Base-by-base conservation (phyloP, 2,329 filamentous ascomycete genomes). In the Thermomyces lanuginosus region DNA sequence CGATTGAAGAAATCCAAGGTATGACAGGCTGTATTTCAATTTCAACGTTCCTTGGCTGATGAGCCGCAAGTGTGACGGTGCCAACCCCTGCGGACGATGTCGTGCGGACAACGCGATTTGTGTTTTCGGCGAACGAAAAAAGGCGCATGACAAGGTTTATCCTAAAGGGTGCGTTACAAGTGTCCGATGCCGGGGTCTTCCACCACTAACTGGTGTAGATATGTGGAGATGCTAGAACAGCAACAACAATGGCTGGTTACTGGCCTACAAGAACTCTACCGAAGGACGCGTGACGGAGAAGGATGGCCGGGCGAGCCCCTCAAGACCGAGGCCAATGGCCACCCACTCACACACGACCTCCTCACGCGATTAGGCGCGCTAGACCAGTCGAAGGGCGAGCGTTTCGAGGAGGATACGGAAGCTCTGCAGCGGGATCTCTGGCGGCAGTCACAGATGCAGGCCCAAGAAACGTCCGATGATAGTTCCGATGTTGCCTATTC, bases 1-100 rank as follows among this genome's bases (percentile, higher is more conserved):
- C 60, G 70, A 24, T 40, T 73, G 31, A 75, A 75, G 51, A 75
- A 75, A 45, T 73, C 69, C 44, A 75, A 75, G 58, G 66, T 66
- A 53, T 33, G 49, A 39, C n/a, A 32, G 24, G 12, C n/a, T 18
- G 8, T n/a, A 9, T 16, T 16, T 18, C 17, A 15, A 10, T 16
- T 14, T 11, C 7, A 31, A 16, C 13, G 9, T 14, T 12, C 7
- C 8, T 26, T n/a, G 6, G 10, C 17, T 22, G n/a, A 22, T 24
- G n/a, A 14, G 11, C 10, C 10, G 5, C 10, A 27, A 65, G 64
- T 75, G 70, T 48, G 69, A 75, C 43, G 70, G 70, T 36, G 57
- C 63, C 19, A 65, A 56, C 38, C 69, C 69, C 10, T 75, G 70
- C 53, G 61, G 61, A 38, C 56, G 70, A 33, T 75, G 70, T 49